Evolutionary conservation across 2,329 filamentous ascomycete genomes (phyloP).

Genomic region (Cercospora janseana): DNA sequence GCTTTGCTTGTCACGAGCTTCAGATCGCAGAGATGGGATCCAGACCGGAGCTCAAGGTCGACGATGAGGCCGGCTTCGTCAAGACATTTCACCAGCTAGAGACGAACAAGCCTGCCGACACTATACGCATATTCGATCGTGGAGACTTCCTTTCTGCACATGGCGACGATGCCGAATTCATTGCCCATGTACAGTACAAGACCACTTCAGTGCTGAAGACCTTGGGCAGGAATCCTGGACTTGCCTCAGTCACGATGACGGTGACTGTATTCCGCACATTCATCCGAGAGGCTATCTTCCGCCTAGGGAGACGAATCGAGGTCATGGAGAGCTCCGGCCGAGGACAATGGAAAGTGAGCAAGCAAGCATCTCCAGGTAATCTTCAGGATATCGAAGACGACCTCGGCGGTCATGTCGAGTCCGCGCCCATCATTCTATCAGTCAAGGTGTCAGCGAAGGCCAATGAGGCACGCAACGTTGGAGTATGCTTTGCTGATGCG

Average conservation of each 20-base stretch:
- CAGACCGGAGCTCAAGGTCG: constrained; percentile 65
- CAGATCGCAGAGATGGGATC: constrained; percentile 47
- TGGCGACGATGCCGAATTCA: constrained; percentile 78
- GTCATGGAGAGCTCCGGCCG: constrained; percentile 78
- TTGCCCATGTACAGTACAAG: constrained; percentile 85
- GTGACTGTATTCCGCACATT: constrained; percentile 94
- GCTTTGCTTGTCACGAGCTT: not conserved
- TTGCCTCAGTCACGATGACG: constrained; percentile 93
- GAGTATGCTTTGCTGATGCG: constrained; percentile 96
- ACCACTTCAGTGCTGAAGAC: constrained; percentile 93
- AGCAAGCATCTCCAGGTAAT: constrained; percentile 86
- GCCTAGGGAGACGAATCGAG: constrained; percentile 84
- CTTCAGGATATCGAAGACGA: constrained; percentile 97
- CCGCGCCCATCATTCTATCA: constrained; percentile 89
- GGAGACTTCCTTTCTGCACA: constrained; percentile 96
- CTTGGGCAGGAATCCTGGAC: constrained; percentile 77
- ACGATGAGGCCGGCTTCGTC: constrained; percentile 96
- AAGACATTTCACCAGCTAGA: constrained; percentile 90
- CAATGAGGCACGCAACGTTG: constrained; percentile 77
- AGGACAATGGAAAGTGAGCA: constrained; percentile 88
- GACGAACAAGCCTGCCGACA: constrained; percentile 67
- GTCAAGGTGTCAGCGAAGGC: constrained; percentile 92
- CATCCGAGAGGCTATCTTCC: constrained; percentile 88
- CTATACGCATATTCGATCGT: constrained; percentile 87
- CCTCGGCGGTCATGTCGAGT: constrained; percentile 78